phyloP scores from a whole-genome alignment of 1,284 basidiomycete genomes.

The Polyporus tsugae region DNA sequence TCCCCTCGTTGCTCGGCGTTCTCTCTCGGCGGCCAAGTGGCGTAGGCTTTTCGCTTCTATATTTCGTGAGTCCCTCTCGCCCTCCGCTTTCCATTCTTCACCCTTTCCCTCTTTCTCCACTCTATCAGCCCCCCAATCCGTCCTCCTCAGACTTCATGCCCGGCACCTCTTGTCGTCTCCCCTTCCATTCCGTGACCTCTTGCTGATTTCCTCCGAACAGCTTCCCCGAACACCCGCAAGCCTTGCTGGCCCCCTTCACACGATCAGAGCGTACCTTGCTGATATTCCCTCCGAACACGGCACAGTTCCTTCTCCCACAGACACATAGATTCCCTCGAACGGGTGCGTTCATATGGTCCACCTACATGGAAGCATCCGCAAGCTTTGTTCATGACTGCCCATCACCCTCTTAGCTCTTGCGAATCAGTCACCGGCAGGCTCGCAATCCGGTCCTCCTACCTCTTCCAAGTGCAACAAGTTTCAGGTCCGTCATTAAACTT shows the following conservation, averaged over 20 bases:
- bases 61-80: background rate
- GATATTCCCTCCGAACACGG: background rate
- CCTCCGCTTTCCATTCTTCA: background rate
- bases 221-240: background rate
- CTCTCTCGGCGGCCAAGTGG: background rate
- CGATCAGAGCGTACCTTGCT: background rate
- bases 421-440: slow-evolving; percentile 5
- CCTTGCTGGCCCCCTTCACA: background rate
- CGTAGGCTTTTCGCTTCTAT: slow-evolving; percentile 3
- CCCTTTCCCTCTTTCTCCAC: background rate
- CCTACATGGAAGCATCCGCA: slow-evolving; percentile 1
- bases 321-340: background rate
- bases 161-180: background rate
- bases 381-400: slow-evolving; percentile 2
- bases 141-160: background rate
- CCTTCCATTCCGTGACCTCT: background rate
- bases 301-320: background rate
- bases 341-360: background rate
- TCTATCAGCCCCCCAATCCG: background rate
- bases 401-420: background rate
- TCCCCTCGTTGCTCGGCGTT: background rate
- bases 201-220: background rate
- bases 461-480: slow-evolving; percentile 2
- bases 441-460: background rate
- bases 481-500: slow-evolving; percentile 15